Evolutionary conservation across 139 green algal species (phyloP).

Genomic region (Diplosphaera chodatii): DNA sequence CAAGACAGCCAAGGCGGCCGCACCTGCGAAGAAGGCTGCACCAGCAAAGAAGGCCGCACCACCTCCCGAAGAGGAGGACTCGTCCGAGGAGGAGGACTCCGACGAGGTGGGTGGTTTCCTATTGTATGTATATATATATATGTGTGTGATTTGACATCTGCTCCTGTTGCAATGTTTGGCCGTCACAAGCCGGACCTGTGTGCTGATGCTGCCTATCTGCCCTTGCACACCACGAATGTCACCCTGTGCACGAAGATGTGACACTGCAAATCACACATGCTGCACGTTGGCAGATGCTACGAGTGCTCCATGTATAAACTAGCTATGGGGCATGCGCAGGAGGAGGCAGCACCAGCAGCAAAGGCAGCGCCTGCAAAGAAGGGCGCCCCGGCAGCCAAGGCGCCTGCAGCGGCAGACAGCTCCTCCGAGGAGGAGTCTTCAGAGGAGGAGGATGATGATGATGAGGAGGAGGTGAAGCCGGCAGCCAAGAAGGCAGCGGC

Average conservation of each 20-base stretch:
- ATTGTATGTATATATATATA: too few relatives aligned
- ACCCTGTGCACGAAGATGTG: too few relatives aligned
- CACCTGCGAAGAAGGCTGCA: not conserved
- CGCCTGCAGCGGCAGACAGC: slow-evolving; percentile 8
- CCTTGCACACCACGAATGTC: too few relatives aligned
- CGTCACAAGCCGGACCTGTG: too few relatives aligned
- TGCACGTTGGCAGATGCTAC: too few relatives aligned
- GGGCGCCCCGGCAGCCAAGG: slow-evolving; percentile 9
- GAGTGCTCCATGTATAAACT: too few relatives aligned
- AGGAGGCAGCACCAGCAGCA: not conserved
- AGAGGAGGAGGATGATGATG: slow-evolving; percentile 16
- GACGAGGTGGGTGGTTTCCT: not conserved
- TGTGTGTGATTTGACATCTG: too few relatives aligned
- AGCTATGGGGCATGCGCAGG: too few relatives aligned
- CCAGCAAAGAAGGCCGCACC: slow-evolving; percentile 17
- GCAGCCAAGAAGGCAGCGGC: not conserved
- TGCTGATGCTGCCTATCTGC: too few relatives aligned
- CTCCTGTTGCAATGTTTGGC: too few relatives aligned
- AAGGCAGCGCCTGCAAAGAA: slow-evolving; percentile 7
- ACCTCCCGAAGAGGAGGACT: not conserved
- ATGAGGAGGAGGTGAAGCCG: slow-evolving; percentile 14
- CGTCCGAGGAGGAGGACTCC: not conserved
- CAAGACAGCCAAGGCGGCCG: not conserved
- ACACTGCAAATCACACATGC: too few relatives aligned
- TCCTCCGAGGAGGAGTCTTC: slow-evolving; percentile 21